A percentile compares a stretch with the other conserved stretches of the same genome.
phyloP scores from a whole-genome alignment of 1,284 basidiomycete species.

The Lignosus rhinocerotis region DNA sequence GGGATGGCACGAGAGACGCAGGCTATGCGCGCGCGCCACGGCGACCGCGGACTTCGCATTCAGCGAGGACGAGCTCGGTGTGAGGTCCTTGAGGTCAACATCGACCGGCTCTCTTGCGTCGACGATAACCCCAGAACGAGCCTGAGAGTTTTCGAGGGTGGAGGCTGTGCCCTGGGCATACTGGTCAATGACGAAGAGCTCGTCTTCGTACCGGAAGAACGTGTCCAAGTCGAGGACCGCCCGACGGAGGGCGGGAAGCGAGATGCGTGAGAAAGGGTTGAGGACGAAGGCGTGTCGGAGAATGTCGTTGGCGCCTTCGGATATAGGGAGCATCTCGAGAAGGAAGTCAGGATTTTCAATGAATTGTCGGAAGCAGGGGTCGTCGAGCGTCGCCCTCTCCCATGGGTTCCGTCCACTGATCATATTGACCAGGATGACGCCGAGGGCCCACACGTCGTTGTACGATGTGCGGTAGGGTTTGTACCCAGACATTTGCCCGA shows the following conservation, averaged over 20 bases:
- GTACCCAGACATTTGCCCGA: conserved; percentile 16
- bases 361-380: conserved; percentile 62
- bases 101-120: neutral
- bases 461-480: conserved; percentile 61
- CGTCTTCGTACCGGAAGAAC: conserved; percentile 30
- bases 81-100: neutral
- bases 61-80: neutral
- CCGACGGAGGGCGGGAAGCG: conserved; percentile 59
- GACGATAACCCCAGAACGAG: neutral
- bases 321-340: conserved; percentile 72
- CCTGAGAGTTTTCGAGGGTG: neutral
- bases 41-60: neutral
- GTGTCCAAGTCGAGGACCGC: conserved; percentile 27
- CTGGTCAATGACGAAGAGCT: conserved; percentile 8
- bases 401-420: conserved; percentile 89
- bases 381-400: conserved; percentile 70
- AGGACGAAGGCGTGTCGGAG: conserved; percentile 7
- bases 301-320: conserved; percentile 31
- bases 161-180: neutral
- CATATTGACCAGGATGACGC: conserved; percentile 59
- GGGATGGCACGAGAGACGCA: neutral
- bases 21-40: neutral
- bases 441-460: conserved; percentile 90
- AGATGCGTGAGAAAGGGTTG: conserved; percentile 51
- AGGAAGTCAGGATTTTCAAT: conserved; percentile 61